phyloP scores from a whole-genome alignment of 2,329 filamentous ascomycete genomes.

The Exophiala viscosa region DNA sequence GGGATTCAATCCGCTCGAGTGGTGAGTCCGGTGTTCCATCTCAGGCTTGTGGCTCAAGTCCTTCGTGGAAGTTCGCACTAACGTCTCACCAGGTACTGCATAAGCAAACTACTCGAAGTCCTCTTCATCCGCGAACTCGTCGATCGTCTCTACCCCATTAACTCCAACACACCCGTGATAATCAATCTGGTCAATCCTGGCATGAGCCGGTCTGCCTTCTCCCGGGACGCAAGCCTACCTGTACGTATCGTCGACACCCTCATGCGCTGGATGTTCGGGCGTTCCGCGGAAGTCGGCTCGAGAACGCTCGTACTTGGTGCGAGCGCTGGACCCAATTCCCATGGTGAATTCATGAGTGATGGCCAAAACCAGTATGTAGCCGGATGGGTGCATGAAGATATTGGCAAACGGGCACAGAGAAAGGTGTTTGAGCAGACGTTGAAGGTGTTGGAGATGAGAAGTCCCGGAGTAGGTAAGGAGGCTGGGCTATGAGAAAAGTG shows the following conservation, averaged over 20 bases:
- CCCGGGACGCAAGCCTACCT: background rate
- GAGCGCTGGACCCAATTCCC: slow-evolving; percentile 5
- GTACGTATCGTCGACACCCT: background rate
- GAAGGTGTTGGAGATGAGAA: slow-evolving; percentile 40
- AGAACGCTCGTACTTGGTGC: slow-evolving; percentile 25
- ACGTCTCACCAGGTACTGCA: slow-evolving; percentile 15
- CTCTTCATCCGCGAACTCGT: slow-evolving; percentile 24
- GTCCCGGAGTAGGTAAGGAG: slow-evolving; percentile 33
- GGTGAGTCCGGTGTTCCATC: slow-evolving; percentile 3
- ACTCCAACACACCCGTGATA: slow-evolving; percentile 12
- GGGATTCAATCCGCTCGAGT: slow-evolving; percentile 4
- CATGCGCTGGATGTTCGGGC: slow-evolving; percentile 14
- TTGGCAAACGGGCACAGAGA: slow-evolving; percentile 36
- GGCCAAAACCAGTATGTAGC: slow-evolving; percentile 28
- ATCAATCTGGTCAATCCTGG: slow-evolving; percentile 30
- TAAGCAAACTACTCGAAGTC: slow-evolving; percentile 24
- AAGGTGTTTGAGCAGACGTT: slow-evolving; percentile 45
- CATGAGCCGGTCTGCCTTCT: slow-evolving; percentile 23
- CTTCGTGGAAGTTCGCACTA: background rate
- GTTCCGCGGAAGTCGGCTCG: slow-evolving; percentile 25
- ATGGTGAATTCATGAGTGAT: slow-evolving; percentile 18
- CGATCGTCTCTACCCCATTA: slow-evolving; percentile 1
- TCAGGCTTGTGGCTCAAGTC: background rate
- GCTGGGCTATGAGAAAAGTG: slow-evolving; percentile 6
- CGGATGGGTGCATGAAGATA: slow-evolving; percentile 37